Base-by-base conservation (phyloP, 345 rosid genomes). In the Triadica sebifera region DNA sequence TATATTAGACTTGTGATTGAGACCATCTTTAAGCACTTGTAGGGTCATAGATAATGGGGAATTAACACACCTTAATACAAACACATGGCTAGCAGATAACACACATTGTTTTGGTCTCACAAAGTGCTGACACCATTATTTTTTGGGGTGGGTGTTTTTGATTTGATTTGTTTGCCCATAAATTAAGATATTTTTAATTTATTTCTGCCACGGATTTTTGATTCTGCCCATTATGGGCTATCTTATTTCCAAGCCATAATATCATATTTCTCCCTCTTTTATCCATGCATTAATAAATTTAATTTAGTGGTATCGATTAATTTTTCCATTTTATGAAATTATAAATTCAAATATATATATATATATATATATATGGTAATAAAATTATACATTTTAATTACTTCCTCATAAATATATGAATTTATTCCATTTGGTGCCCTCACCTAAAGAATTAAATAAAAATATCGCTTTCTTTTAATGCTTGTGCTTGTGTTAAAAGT, bases 101-200 rank as follows among this genome's bases (percentile, higher is more conserved):
- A 10, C 19, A 56, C 74, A 76, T 52, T 39, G 75, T 61, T 74
- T 69, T 69, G 85, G 91, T 87, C 88, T 83, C 84, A 47, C 84
- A 86, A 86, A 80, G 83, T 60, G 58, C 49, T 81, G 84, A 81
- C 91, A 86, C 65, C 80, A 84, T 81, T 81, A 82, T 86, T 79
- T 83, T 67, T 73, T 56, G 77, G 79, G 58, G 74, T 65, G 50
- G 69, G 63, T 49, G 76, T 62, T 70, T 49, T 38, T 70, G 76
- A 75, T 83, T 83, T 80, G 78, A 77, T 83, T 77, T 79, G 57
- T 65, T 70, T 34, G 5, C 43, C 74, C 75, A 53, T 39, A n/a
- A 16, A 64, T 63, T 34, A 15, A 52, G 59, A 10, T 41, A 76
- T 56, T 10, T 25, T 25, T 65, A 12, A 16, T 57, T 59, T 0